These are phyloP conservation scores for Trametes villosa DNA, from an alignment of 768 basidiomycete genomes.

Conservation along the genomic window DNA sequence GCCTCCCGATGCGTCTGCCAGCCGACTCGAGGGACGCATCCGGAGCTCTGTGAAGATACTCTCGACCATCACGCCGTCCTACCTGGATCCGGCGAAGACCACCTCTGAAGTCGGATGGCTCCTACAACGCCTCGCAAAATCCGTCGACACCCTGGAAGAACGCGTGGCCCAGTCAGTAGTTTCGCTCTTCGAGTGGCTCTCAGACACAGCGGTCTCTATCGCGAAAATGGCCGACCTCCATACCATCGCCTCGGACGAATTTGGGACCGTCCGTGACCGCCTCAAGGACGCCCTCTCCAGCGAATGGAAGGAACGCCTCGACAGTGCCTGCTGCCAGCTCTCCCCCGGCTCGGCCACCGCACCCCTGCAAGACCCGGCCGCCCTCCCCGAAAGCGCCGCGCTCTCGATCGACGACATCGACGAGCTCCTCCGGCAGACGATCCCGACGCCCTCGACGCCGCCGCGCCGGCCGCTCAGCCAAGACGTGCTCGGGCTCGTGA, in stretches of 20 bases:
- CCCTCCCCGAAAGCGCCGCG: constrained; percentile 44
- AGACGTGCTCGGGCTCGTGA: constrained; percentile 64
- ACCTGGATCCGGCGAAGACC: constrained; percentile 11
- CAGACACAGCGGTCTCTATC: constrained; percentile 9
- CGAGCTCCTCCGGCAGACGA: constrained; percentile 48
- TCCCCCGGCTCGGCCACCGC: constrained; percentile 2
- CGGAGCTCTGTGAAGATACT: constrained; percentile 11
- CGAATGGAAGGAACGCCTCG: constrained; percentile 36
- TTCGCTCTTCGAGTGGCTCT: constrained; percentile 60
- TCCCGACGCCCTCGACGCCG: constrained; percentile 56
- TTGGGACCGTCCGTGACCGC: constrained; percentile 50
- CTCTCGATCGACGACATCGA: constrained; percentile 47
- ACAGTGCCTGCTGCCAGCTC: constrained; percentile 38
- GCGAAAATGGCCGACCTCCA: constrained; percentile 49
- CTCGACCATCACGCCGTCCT: constrained; percentile 17
- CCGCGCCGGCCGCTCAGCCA: constrained; percentile 52
- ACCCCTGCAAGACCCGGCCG: constrained; percentile 31
- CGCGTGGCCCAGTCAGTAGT: constrained; percentile 46
- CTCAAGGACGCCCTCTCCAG: constrained; percentile 37
- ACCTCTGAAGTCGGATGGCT: constrained; percentile 15
- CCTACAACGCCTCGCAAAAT: not conserved
- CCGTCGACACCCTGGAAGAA: constrained; percentile 32
- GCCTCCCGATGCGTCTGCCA: constrained; percentile 21
- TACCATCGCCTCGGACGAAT: constrained; percentile 42
- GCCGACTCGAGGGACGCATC: constrained; percentile 8